Conservation (phyloP, 306 rosid species). For the Cucumis hystrix region DNA sequence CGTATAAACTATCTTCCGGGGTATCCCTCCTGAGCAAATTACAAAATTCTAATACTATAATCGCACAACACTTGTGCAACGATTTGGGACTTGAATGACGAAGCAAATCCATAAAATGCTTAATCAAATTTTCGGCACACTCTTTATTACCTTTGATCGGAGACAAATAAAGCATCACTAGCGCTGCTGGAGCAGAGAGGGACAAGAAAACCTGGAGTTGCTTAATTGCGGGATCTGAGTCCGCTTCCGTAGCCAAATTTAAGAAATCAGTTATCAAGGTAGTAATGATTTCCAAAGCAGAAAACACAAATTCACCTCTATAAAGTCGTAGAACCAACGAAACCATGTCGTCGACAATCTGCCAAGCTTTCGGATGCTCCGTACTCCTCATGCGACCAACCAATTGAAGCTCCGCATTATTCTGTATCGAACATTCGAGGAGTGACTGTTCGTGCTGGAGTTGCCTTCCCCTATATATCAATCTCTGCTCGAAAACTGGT, state of each 20-base stretch:
- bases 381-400: slow-evolving; percentile 52
- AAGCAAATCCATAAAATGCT: slow-evolving; percentile 26
- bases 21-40: slow-evolving; percentile 36
- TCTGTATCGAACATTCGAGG: slow-evolving; percentile 41
- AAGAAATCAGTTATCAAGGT: slow-evolving; percentile 19
- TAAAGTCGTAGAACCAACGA: slow-evolving; percentile 30
- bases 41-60: slow-evolving; percentile 47
- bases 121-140: slow-evolving; percentile 29
- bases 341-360: slow-evolving; percentile 25
- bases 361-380: slow-evolving; percentile 32
- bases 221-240: slow-evolving; percentile 18
- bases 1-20: slow-evolving; percentile 35
- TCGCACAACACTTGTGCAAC: slow-evolving; percentile 22
- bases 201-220: slow-evolving; percentile 46
- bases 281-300: slow-evolving; percentile 21
- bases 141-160: slow-evolving; percentile 14
- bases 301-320: slow-evolving; percentile 23
- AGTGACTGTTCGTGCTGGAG: slow-evolving; percentile 46
- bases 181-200: slow-evolving; percentile 29
- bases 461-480: slow-evolving; percentile 46
- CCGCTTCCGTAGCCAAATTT: slow-evolving; percentile 10
- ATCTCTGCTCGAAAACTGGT: slow-evolving; percentile 39
- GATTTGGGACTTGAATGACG: slow-evolving; percentile 11
- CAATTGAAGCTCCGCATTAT: slow-evolving; percentile 47
- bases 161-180: slow-evolving; percentile 51